Evolutionary conservation across 495 filamentous ascomycete genomes (phyloP), one percentile per base, ranked within the genome.

Genomic region (Sabuloglossum arenarium): DNA sequence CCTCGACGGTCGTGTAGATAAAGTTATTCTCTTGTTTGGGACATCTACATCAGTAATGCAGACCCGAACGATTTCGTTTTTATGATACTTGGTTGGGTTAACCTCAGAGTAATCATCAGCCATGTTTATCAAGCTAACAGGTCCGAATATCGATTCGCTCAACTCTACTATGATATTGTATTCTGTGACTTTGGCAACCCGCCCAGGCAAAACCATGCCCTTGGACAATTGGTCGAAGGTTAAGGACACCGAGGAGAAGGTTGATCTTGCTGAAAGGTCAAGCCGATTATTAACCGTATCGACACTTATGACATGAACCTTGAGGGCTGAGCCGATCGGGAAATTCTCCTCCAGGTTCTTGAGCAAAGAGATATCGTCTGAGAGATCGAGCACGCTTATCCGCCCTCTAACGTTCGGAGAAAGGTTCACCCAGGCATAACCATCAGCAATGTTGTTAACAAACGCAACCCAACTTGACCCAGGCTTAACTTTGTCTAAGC

Each of bases 391-490:
- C 51, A 79, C 73, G 39, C 75, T 78, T 49, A 98, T 77, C 53
- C 88, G 75, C 57, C 91, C 91, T 16, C 88, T 81, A 28, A 98
- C 81, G 60, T 83, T 88, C n/a, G 91, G 88, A 3, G 89, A 85
- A 27, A 97, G 66, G 63, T 85, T 95, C 50, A 90, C 80, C 90
- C 89, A 97, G 23, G 91, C 70, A 59, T 77, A 84, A 54, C 82
- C 77, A 32, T 83, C 74, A 14, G 77, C 73, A 54, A 89, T 68
- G 60, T 94, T 95, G 70, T 97, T 98, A 64, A 98, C 75, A 64
- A 89, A 96, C 2, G 79, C 88, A 51, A 89, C 69, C 69, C 79
- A 81, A 0, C 69, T 76, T 11, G 81, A 80, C 32, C 84, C 89
- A 46, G 73, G 70, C 59, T 79, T 68, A 53, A 97, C 69, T 59